A percentile compares a stretch with the other conserved stretches of the same genome.
These are phyloP conservation scores for Neurospora tetraspora DNA, from an alignment of 495 filamentous ascomycete genomes.

Conservation along the genomic window DNA sequence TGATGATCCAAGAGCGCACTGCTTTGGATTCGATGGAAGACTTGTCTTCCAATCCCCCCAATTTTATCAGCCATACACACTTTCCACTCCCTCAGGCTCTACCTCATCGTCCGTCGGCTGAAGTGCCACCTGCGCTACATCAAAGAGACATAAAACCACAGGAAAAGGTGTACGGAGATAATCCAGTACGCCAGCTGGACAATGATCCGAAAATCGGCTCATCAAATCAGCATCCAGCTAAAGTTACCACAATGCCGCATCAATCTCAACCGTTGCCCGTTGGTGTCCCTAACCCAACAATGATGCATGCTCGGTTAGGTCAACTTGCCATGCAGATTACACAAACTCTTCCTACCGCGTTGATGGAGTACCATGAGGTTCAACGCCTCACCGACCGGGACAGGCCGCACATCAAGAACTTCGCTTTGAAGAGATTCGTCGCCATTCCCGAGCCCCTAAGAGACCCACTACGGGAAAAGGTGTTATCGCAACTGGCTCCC, in stretches of 20 bases:
- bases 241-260: conserved; percentile 33
- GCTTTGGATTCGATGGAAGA: no score
- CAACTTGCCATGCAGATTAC: background rate
- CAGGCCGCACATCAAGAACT: conserved; percentile 14
- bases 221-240: conserved; percentile 37
- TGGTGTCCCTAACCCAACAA: conserved; percentile 23
- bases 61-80: no score
- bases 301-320: conserved; percentile 12
- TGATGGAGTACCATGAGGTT: background rate
- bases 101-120: no score
- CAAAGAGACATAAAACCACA: no score
- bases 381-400: conserved; percentile 17
- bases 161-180: no score
- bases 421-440: conserved; percentile 18
- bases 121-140: no score
- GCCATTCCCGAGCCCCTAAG: conserved; percentile 23
- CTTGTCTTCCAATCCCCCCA: no score
- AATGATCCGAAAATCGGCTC: no score
- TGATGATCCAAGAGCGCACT: background rate
- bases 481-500: conserved; percentile 18
- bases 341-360: background rate
- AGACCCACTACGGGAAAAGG: conserved; percentile 16
- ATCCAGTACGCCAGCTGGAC: no score
- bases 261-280: conserved; percentile 24
- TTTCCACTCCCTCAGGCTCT: no score